Conservation (phyloP, 768 basidiomycete genomes). For the Pholiota conissans region DNA sequence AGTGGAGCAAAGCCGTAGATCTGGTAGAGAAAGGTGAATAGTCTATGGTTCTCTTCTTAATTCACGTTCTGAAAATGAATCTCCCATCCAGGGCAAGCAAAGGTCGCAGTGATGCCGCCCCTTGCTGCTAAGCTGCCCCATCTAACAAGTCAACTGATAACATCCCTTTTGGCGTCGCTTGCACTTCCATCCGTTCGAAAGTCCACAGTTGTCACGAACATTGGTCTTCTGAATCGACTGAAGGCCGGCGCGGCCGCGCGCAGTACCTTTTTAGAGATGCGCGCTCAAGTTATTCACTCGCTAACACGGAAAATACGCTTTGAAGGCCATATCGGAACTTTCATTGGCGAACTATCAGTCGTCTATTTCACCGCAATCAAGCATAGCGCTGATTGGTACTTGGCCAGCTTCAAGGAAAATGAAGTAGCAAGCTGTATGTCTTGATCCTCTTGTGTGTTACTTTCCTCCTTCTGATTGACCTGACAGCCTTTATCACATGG, state of each 20-base stretch:
- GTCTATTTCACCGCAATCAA: conserved; percentile 94
- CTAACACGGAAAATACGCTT: conserved; percentile 87
- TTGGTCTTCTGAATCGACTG: conserved; percentile 72
- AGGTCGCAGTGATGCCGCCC: conserved; percentile 52
- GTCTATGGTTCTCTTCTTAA: conserved; percentile 3
- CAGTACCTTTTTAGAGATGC: conserved; percentile 77
- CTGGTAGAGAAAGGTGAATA: conserved; percentile 77
- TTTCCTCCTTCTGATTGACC: background rate
- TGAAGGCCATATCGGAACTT: conserved; percentile 84
- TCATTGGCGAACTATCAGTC: conserved; percentile 83
- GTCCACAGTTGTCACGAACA: conserved; percentile 66
- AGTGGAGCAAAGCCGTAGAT: conserved; percentile 86
- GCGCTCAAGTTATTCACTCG: conserved; percentile 70
- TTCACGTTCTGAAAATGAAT: background rate
- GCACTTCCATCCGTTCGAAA: conserved; percentile 77
- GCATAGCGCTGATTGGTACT: conserved; percentile 97
- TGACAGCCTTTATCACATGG: conserved; percentile 92
- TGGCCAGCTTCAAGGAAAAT: conserved; percentile 94
- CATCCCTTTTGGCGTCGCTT: conserved; percentile 73
- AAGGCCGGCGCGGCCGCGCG: conserved; percentile 79
- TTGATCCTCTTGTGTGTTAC: conserved; percentile 1
- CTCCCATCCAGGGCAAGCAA: conserved; percentile 53
- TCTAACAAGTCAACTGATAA: conserved; percentile 66
- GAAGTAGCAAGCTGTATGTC: conserved; percentile 86
- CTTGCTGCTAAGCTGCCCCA: conserved; percentile 61